A percentile compares a stretch with the other conserved stretches of the same genome.
Evolutionary conservation across 768 basidiomycete species (phyloP).

Genomic region (Kondoa subrosea): DNA sequence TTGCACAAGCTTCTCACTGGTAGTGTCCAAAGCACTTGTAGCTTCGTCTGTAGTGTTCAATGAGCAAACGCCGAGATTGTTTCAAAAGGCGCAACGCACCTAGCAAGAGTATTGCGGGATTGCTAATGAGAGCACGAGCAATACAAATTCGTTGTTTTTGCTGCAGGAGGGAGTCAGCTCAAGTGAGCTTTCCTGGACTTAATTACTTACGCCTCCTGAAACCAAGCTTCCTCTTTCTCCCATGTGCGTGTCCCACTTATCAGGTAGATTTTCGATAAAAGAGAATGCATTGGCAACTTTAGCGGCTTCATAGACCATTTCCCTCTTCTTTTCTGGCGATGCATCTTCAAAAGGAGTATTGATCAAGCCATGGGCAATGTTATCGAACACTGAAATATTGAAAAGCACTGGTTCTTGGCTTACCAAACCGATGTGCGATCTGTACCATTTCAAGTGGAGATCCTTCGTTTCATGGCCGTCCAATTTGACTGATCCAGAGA

Average conservation of each 20-base stretch:
- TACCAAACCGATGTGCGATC: constrained; percentile 35
- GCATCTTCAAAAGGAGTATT: constrained; percentile 34
- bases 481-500: constrained; percentile 33
- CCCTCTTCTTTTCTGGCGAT: constrained; percentile 32
- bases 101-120: constrained; percentile 34
- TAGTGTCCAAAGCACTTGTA: constrained; percentile 36
- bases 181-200: constrained; percentile 9
- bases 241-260: constrained; percentile 36
- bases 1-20: constrained; percentile 36
- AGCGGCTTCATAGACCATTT: constrained; percentile 36
- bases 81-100: no score
- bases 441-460: constrained; percentile 34
- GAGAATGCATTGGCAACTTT: constrained; percentile 38
- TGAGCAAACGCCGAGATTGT: no score
- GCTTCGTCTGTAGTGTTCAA: no score
- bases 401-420: constrained; percentile 35
- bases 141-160: constrained; percentile 39
- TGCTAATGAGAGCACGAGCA: constrained; percentile 34
- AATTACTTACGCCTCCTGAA: constrained; percentile 34
- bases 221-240: constrained; percentile 39
- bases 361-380: constrained; percentile 39
- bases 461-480: constrained; percentile 36
- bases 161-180: not conserved
- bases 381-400: constrained; percentile 35
- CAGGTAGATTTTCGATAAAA: constrained; percentile 37